These are phyloP conservation scores for Linnemannia schmuckeri DNA, from an alignment of 192 early-diverging fungal genomes.

Conservation along the genomic window DNA sequence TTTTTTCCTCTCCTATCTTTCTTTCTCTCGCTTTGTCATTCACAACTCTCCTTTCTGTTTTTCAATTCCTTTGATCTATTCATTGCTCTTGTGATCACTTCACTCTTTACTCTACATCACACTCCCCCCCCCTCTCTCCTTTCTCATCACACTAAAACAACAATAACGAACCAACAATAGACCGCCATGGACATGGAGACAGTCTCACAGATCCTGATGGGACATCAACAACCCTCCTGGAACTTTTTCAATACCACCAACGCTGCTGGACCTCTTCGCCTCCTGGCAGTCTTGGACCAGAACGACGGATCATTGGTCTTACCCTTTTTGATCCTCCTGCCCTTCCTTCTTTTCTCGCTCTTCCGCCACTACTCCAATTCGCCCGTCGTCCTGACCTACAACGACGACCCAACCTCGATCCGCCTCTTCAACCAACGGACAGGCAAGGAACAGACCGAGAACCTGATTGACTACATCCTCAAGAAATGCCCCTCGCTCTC, in stretches of 20 bases:
- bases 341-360: constrained; percentile 29
- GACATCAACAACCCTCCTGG: constrained; percentile 40
- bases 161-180: not conserved
- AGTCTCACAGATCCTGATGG: constrained; percentile 37
- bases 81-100: not conserved
- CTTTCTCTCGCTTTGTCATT: not conserved
- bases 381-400: constrained; percentile 29
- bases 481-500: constrained; percentile 46
- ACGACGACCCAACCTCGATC: constrained; percentile 26
- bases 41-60: not conserved
- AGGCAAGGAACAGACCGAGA: constrained; percentile 21
- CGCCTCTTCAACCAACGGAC: constrained; percentile 21
- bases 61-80: not conserved
- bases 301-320: constrained; percentile 15
- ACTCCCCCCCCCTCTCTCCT: not conserved
- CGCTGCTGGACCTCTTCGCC: not conserved
- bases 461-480: constrained; percentile 43
- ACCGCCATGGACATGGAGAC: constrained; percentile 40
- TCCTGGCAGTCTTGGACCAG: not conserved
- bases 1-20: not conserved
- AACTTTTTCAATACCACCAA: constrained; percentile 28
- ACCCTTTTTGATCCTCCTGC: constrained; percentile 27
- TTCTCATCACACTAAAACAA: not conserved
- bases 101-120: not conserved
- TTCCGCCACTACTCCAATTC: constrained; percentile 30